These are phyloP conservation scores for Dimargaris verticillata DNA, from an alignment of 192 early-diverging fungal species.

Conservation along the genomic window DNA sequence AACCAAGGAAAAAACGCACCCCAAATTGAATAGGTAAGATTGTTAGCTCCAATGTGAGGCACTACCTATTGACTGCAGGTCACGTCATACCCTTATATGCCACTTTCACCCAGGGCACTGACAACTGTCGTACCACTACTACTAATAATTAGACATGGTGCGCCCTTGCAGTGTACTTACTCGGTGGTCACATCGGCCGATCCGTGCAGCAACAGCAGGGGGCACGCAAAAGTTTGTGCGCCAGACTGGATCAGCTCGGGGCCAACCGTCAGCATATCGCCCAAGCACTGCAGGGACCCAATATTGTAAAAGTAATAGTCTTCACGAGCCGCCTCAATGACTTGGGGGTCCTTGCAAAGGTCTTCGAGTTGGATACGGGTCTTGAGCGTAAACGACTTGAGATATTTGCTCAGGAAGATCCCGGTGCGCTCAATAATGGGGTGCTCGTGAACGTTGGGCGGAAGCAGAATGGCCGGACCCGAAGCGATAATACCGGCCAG, in stretches of 20 bases:
- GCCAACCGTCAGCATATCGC: slow-evolving; percentile 13
- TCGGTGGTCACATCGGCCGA: slow-evolving; percentile 25
- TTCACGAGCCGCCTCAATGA: neutral
- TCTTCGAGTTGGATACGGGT: slow-evolving; percentile 13
- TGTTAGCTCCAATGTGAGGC: neutral
- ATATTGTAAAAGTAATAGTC: slow-evolving; percentile 1
- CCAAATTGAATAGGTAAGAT: neutral
- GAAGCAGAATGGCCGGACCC: neutral
- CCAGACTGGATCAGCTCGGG: slow-evolving; percentile 14
- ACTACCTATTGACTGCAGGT: neutral
- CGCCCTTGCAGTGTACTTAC: neutral
- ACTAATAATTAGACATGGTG: neutral
- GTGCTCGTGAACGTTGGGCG: slow-evolving; percentile 1
- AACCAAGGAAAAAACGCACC: neutral
- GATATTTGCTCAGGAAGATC: slow-evolving; percentile 19
- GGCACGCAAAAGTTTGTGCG: slow-evolving; percentile 12
- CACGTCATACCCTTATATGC: neutral
- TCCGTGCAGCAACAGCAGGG: slow-evolving; percentile 25
- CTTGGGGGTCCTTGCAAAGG: neutral
- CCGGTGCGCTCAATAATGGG: slow-evolving; percentile 15
- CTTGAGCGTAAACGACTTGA: slow-evolving; percentile 19
- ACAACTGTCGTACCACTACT: neutral
- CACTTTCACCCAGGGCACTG: neutral
- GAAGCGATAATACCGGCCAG: neutral
- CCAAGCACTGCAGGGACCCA: slow-evolving; percentile 4